phyloP scores from a whole-genome alignment of 2,329 filamentous ascomycete genomes.

The Alternaria postmessia region DNA sequence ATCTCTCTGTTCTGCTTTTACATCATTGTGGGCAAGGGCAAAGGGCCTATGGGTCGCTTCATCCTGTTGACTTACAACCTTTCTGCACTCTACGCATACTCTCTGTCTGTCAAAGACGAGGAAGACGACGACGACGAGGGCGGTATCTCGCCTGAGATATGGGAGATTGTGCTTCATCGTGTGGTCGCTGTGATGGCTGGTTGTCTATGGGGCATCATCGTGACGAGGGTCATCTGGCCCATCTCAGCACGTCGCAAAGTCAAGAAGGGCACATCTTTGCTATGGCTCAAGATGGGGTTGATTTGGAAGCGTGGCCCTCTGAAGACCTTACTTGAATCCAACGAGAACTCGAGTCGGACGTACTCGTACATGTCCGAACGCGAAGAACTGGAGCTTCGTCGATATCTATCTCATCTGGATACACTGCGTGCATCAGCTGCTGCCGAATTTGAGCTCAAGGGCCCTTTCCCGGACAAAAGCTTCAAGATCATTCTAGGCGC shows the following conservation, averaged over 20 bases:
- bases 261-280: slow-evolving; percentile 85
- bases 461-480: slow-evolving; percentile 80
- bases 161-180: slow-evolving; percentile 86
- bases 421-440: slow-evolving; percentile 74
- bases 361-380: slow-evolving; percentile 83
- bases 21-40: slow-evolving; percentile 82
- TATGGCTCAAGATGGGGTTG: slow-evolving; percentile 93
- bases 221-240: slow-evolving; percentile 91
- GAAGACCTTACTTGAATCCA: slow-evolving; percentile 66
- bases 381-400: slow-evolving; percentile 86
- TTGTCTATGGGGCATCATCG: slow-evolving; percentile 89
- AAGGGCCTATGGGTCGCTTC: slow-evolving; percentile 90
- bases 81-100: slow-evolving; percentile 92
- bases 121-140: slow-evolving; percentile 86
- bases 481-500: slow-evolving; percentile 79
- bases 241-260: slow-evolving; percentile 89
- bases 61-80: slow-evolving; percentile 97
- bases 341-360: slow-evolving; percentile 30
- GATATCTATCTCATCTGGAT: slow-evolving; percentile 77
- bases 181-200: slow-evolving; percentile 86
- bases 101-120: slow-evolving; percentile 78
- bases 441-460: slow-evolving; percentile 88
- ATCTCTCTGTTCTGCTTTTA: slow-evolving; percentile 87
- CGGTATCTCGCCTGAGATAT: slow-evolving; percentile 81
- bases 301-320: slow-evolving; percentile 96